phyloP scores from a whole-genome alignment of 345 rosid genomes.

The Passiflora organensis region DNA sequence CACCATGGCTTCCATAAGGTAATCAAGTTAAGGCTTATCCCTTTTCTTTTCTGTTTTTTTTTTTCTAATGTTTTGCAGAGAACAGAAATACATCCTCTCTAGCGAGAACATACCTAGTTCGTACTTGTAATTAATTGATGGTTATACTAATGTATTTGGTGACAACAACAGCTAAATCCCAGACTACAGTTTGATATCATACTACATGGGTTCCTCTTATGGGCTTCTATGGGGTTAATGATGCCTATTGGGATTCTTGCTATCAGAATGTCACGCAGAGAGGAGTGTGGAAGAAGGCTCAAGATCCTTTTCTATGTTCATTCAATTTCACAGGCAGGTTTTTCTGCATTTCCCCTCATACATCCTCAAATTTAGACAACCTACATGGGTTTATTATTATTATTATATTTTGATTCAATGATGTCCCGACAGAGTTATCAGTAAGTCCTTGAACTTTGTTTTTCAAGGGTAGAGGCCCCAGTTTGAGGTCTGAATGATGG shows the following conservation, averaged over 20 bases:
- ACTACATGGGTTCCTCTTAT: constrained; percentile 73
- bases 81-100: no score
- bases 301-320: constrained; percentile 60
- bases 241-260: constrained; percentile 73
- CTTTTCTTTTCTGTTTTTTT: not conserved
- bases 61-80: not conserved
- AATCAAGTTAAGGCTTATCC: not conserved
- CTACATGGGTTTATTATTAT: not conserved
- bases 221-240: constrained; percentile 84
- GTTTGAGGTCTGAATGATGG: constrained; percentile 17
- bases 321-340: constrained; percentile 63
- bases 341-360: not conserved
- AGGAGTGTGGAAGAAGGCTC: constrained; percentile 45
- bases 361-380: not conserved
- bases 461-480: constrained; percentile 4
- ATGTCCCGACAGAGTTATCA: constrained; percentile 13
- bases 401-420: not conserved
- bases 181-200: constrained; percentile 46
- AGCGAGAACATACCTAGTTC: not conserved
- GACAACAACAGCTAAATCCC: constrained; percentile 40
- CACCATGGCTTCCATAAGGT: constrained; percentile 24
- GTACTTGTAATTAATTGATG: not conserved
- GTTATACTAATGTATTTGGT: not conserved
- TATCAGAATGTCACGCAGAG: constrained; percentile 60
- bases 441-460: constrained; percentile 7